A percentile compares a stretch with the other conserved stretches of the same genome.
These are phyloP conservation scores for Macaranga tanarius DNA, from an alignment of 441 rosid species.

Conservation along the genomic window DNA sequence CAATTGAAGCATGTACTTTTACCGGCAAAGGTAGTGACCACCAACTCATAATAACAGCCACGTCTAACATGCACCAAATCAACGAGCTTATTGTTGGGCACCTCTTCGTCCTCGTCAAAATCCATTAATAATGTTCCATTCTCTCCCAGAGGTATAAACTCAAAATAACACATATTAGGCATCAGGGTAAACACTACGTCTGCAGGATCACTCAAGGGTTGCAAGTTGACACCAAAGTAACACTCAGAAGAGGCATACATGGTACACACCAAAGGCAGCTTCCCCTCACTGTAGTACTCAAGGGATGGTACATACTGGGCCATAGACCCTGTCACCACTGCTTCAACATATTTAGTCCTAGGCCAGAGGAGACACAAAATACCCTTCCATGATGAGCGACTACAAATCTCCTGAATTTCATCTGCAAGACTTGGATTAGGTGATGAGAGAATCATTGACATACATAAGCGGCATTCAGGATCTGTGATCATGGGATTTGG, in stretches of 20 bases:
- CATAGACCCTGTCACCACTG: conserved; percentile 92
- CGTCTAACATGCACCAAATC: conserved; percentile 63
- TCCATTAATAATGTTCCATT: conserved; percentile 54
- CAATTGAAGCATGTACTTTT: conserved; percentile 19
- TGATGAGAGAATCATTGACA: conserved; percentile 41
- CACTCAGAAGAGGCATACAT: conserved; percentile 98
- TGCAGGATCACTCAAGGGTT: conserved; percentile 69
- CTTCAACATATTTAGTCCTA: conserved; percentile 77
- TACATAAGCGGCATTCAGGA: conserved; percentile 54
- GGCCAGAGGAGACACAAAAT: conserved; percentile 83
- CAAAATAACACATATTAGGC: conserved; percentile 91
- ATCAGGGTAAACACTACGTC: conserved; percentile 79
- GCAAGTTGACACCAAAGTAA: conserved; percentile 86
- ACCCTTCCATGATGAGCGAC: conserved; percentile 73
- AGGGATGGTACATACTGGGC: conserved; percentile 84
- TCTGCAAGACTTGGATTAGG: conserved; percentile 63
- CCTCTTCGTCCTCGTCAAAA: conserved; percentile 54
- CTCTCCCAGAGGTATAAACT: conserved; percentile 73
- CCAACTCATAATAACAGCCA: conserved; percentile 77
- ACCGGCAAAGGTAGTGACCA: conserved; percentile 87
- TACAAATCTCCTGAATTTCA: conserved; percentile 69
- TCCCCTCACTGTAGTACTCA: conserved; percentile 60
- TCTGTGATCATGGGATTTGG: conserved; percentile 58
- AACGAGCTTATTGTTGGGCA: conserved; percentile 50
- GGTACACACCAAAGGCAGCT: conserved; percentile 73